These are phyloP conservation scores for Xerocomellus amylosporus DNA, from an alignment of 768 basidiomycete genomes.

Conservation along the genomic window DNA sequence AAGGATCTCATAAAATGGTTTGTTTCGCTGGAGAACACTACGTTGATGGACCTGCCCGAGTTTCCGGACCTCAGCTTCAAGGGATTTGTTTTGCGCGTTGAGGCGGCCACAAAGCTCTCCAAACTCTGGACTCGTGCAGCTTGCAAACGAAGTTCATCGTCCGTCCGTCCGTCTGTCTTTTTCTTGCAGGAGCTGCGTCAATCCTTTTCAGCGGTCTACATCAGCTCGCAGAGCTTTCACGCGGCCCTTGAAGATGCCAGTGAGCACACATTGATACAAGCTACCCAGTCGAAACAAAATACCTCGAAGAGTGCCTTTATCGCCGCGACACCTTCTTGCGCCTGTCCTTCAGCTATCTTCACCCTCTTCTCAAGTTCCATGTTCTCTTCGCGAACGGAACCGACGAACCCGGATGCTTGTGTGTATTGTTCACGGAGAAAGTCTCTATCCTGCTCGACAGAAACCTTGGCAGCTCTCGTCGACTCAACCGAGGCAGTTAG, in stretches of 20 bases:
- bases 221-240: constrained; percentile 49
- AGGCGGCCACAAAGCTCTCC: constrained; percentile 35
- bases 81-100: constrained; percentile 22
- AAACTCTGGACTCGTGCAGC: constrained; percentile 61
- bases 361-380: constrained; percentile 44
- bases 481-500: constrained; percentile 25
- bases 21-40: constrained; percentile 15
- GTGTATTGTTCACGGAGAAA: constrained; percentile 56
- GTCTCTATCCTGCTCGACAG: constrained; percentile 46
- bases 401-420: constrained; percentile 49
- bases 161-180: constrained; percentile 59
- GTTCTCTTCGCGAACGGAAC: constrained; percentile 48
- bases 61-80: constrained; percentile 20
- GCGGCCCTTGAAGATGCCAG: constrained; percentile 26
- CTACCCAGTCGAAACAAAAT: not conserved
- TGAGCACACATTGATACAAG: not conserved
- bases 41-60: constrained; percentile 19
- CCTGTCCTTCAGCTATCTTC: constrained; percentile 53
- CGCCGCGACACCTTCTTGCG: constrained; percentile 49
- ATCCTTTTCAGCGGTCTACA: constrained; percentile 42
- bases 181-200: constrained; percentile 50
- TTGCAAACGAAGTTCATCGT: constrained; percentile 52
- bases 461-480: constrained; percentile 29
- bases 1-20: constrained; percentile 16
- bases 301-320: constrained; percentile 50